Evolutionary conservation across 352 stramenopile species (phyloP).

Genomic region (Globisporangium acanthophoron): DNA sequence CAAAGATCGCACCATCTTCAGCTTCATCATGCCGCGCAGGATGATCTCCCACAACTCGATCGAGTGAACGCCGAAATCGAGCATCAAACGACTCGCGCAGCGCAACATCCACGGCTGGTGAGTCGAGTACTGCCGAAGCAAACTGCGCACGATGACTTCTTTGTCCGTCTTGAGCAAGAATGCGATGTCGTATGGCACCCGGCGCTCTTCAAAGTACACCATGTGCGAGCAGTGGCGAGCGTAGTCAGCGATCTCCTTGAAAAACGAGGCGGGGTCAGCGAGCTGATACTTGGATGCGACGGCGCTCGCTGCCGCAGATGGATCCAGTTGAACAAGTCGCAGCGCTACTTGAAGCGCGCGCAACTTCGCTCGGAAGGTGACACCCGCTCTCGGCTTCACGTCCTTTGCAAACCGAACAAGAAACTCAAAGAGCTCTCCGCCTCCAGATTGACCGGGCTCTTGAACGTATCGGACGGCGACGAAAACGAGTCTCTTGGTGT

Average conservation of each 20-base stretch:
- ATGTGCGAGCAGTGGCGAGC: constrained; percentile 34
- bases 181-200: constrained; percentile 35
- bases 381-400: constrained; percentile 27
- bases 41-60: constrained; percentile 43
- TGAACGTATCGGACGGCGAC: constrained; percentile 17
- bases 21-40: constrained; percentile 33
- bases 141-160: constrained; percentile 29
- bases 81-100: constrained; percentile 34
- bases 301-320: constrained; percentile 15
- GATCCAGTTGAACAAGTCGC: constrained; percentile 21
- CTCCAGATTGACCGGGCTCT: constrained; percentile 6
- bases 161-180: constrained; percentile 44
- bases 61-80: constrained; percentile 45
- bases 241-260: constrained; percentile 30
- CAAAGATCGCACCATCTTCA: constrained; percentile 44
- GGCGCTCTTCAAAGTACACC: constrained; percentile 48
- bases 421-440: constrained; percentile 29
- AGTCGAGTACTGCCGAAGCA: constrained; percentile 32
- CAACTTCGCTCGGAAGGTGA: constrained; percentile 55
- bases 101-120: constrained; percentile 30
- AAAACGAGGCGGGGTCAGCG: constrained; percentile 13
- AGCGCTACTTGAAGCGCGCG: constrained; percentile 36
- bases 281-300: constrained; percentile 17
- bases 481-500: constrained; percentile 26
- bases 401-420: constrained; percentile 41